phyloP scores from a whole-genome alignment of 2,329 filamentous ascomycete species.

The Helicocarpus griseus region DNA sequence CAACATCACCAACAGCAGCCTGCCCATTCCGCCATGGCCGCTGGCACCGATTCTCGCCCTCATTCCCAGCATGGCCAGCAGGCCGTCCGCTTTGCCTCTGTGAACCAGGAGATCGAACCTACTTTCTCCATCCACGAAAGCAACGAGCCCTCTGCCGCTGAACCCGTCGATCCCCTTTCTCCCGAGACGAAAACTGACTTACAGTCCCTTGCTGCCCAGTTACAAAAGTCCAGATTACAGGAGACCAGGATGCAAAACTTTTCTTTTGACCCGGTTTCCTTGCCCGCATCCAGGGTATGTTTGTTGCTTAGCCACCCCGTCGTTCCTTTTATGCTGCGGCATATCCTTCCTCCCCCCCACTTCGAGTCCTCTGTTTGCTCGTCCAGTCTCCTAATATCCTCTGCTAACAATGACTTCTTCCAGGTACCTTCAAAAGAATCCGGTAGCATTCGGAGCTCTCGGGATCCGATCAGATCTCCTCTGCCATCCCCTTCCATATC shows the following conservation, averaged over 20 bases:
- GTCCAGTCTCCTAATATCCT: background rate
- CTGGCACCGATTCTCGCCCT: conserved; percentile 12
- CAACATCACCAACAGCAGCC: background rate
- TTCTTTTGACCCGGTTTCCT: conserved; percentile 80
- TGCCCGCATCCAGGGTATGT: conserved; percentile 50
- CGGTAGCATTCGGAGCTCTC: conserved; percentile 47
- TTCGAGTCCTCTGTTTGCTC: background rate
- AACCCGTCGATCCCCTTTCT: conserved; percentile 4
- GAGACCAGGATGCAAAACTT: conserved; percentile 76
- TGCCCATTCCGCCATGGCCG: conserved; percentile 18
- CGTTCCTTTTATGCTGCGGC: background rate
- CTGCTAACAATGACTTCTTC: conserved; percentile 4
- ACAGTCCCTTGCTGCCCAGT: conserved; percentile 58
- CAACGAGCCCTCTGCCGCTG: conserved; percentile 1
- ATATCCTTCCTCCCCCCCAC: conserved; percentile 1
- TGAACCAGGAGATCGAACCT: conserved; percentile 60
- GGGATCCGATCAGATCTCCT: conserved; percentile 50
- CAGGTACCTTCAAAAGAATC: conserved; percentile 44
- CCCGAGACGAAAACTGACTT: conserved; percentile 52
- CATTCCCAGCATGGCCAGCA: conserved; percentile 24
- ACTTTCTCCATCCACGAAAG: conserved; percentile 24
- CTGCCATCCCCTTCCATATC: conserved; percentile 57
- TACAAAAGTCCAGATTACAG: conserved; percentile 69
- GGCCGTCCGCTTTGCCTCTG: conserved; percentile 62
- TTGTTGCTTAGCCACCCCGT: conserved; percentile 5